Conservation (phyloP, 257 asterid genomes). For the Penstemon barbatus region DNA sequence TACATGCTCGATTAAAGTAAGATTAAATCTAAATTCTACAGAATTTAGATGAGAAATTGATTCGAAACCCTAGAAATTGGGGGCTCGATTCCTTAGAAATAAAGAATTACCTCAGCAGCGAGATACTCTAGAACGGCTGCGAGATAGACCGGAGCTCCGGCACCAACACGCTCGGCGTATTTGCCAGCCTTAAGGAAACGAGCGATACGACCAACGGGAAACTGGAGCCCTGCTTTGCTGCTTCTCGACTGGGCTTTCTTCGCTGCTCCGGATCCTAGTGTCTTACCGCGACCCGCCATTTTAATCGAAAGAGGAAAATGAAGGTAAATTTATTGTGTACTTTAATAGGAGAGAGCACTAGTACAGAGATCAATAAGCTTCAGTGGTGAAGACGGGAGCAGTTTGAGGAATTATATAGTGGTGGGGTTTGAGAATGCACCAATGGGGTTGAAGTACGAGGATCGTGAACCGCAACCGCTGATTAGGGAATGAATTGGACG, state of each 20-base stretch:
- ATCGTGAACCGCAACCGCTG: constrained; percentile 31
- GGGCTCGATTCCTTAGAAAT: neutral
- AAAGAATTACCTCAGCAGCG: constrained; percentile 38
- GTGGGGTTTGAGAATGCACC: constrained; percentile 9
- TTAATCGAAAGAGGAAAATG: neutral
- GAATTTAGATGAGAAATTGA: too few species aligned
- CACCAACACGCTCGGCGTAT: constrained; percentile 46
- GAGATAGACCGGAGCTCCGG: too few species aligned
- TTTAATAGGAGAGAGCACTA: neutral
- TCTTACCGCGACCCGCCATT: constrained; percentile 54
- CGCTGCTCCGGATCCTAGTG: constrained; percentile 49
- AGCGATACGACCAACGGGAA: constrained; percentile 53
- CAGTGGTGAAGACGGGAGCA: neutral
- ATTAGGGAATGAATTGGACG: constrained; percentile 24
- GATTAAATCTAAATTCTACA: too few species aligned
- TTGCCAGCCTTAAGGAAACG: constrained; percentile 52
- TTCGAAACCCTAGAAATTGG: constrained; percentile 16
- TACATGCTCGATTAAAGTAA: neutral
- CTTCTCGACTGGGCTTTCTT: constrained; percentile 49
- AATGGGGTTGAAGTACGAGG: constrained; percentile 29
- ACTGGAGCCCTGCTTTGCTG: constrained; percentile 56
- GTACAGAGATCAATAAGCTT: neutral
- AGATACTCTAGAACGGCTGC: too few species aligned
- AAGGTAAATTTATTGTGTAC: too few species aligned
- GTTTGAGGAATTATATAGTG: constrained; percentile 27